Base-by-base conservation (phyloP, 2,329 filamentous ascomycete species). In the Mycosphaerella sp. region DNA sequence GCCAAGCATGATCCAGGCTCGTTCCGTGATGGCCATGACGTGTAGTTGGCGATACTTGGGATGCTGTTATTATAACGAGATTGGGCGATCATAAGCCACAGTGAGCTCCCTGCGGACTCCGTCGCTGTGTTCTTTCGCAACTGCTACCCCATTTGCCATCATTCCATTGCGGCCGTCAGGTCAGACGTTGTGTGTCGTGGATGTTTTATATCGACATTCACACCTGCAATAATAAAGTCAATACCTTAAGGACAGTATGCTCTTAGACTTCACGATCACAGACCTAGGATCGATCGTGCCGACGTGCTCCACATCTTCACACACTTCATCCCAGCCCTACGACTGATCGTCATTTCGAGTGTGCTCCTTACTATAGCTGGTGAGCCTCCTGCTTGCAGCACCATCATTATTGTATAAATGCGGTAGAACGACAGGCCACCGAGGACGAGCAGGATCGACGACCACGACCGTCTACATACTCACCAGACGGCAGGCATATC, bases 401-500 rank as follows among this genome's bases (percentile, higher is more conserved):
- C 2, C 13, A 18, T 21, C 37, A 18, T 14, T 40, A 14, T 2
- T 18, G 16, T 10, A n/a, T 34, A 16, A 18, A 46, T 46, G 44
- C 39, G 34, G 44, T 28, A 18, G 30, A 27, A 18, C 8, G 28
- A 41, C 13, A 28, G n/a, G 27, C 14, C 21, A 17, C 5, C 30
- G n/a, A 14, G 16, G 30, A 10, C 4, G 30, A 32, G 30, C 30
- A 32, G 30, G 14, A 17, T 32, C 25, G 37, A 41, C 42, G 6
- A n/a, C 44, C 12, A 16, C 41, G 35, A 44, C 13, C 12, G 50
- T 54, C 46, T 18, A 27, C 35, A 32, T 39, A 27, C 45, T 54
- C 18, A 39, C 39, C 46, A 42, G 14, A 34, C 53, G 44, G 18
- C 49, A 52, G 13, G 28, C 21, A n/a, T n/a, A n/a, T n/a, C n/a